Base-by-base conservation (phyloP, 257 asterid genomes). In the Capsicum baccatum region DNA sequence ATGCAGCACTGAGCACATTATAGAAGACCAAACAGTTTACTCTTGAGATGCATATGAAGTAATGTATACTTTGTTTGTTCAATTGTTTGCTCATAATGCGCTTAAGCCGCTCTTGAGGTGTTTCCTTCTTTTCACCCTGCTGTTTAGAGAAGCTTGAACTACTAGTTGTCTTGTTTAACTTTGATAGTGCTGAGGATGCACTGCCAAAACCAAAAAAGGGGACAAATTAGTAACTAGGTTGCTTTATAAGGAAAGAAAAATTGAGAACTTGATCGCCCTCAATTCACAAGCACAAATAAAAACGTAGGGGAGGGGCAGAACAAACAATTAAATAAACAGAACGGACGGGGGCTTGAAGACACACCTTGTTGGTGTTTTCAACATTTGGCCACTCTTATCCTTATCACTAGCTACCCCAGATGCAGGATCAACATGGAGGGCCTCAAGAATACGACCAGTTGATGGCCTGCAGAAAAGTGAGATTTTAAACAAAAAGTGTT, bases 91-190 rank as follows among this genome's bases (percentile, higher is more conserved):
- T 90, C 99, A 97, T 95, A 89, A 95, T 95, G 89, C 98, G 87
- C 88, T 97, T 97, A 85, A 95, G 97, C 47, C 99, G 93, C 87
- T 97, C 99, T 91, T 97, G 99, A 73, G 98, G 99, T 12, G 98
- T 97, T 91, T 97, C 99, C 95, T 94, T 96, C 92, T 94, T 94
- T 91, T 94, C 98, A 87, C 93, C 99, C 84, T 84, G 95, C 84
- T 89, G 98, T 92, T 95, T 97, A 26, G 92, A 69, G 83, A 95
- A 91, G 84, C 90, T 86, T 26, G 92, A 90, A 73, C 94, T 88
- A 87, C 92, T 83, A 64, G 98, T 82, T 85, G 94, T 87, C 89
- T 95, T 94, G 90, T 88, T 91, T 89, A 97, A 88, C 88, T 97
- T 97, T 52, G 98, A 95, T 58, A 92, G 88, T n/a, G 94, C 98